Evolutionary conservation across 2,329 filamentous ascomycete species (phyloP), one percentile per base, ranked within the genome.

Genomic region (Colletotrichum salicis): DNA sequence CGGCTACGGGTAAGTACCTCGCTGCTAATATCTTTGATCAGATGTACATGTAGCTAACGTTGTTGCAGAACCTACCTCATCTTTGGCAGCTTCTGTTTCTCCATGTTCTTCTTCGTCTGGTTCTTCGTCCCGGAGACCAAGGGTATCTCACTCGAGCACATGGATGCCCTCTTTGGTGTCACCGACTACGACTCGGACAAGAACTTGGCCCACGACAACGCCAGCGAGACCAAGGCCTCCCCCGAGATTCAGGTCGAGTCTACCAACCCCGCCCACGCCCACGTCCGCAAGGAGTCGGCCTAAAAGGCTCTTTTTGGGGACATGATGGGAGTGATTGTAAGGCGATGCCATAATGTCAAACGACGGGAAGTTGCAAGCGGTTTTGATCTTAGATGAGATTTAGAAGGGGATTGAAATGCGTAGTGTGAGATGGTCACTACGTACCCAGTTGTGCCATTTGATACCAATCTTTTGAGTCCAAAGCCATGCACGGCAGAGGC

Each of bases 41-140:
- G 10, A 37, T 22, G 1, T 1, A 51, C 27, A 4, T 22, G 11
- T 8, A 12, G 57, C 71, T 67, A 66, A 74, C 59, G 8, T 1
- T 1, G 5, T 10, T n/a, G 67, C 51, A 77, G 87, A 22, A 89
- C 89, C 0, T 92, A 91, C 79, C 85, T 93, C 74, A 88, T 92
- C 68, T 92, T 91, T 78, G 86, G 89, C 13, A 86, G 81, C 71
- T 92, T 92, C 80, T 92, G 89, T 77, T 88, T 90, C 77, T 78
- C 82, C 75, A 91, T 92, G 88, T 87, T 88, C 76, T 76, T 91
- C 72, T 90, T 90, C 76, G 88, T 89, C 48, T 91, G 87, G 86
- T 90, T 90, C 83, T 85, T 90, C 70, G 77, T 82, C 27, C 90
- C 90, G 3, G 91, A 93, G 82, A 93, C 91, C 10, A 92, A 92